A percentile compares a stretch with the other conserved stretches of the same genome.
Conservation (phyloP, 805 yeast species). For the Barnettozyma botsteinii region DNA sequence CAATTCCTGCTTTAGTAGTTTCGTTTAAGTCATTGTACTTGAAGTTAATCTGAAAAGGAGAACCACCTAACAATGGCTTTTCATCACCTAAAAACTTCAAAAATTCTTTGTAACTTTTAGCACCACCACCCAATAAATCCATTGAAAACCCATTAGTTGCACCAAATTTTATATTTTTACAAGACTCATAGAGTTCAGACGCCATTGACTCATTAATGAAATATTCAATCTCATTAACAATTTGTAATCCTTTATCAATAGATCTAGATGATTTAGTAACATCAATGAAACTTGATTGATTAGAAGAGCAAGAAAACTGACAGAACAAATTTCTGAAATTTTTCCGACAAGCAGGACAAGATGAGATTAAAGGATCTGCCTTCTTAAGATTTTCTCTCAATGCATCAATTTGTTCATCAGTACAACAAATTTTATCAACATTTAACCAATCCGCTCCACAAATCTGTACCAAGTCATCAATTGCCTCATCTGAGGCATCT, state of each 20-base stretch:
- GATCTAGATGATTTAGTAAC: constrained; percentile 49
- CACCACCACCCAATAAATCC: constrained; percentile 99
- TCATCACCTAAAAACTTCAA: constrained; percentile 90
- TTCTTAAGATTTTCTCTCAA: constrained; percentile 59
- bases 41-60: constrained; percentile 90
- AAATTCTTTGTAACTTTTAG: constrained; percentile 63
- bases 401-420: constrained; percentile 49
- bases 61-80: constrained; percentile 89
- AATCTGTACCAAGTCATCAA: constrained; percentile 43
- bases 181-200: constrained; percentile 64
- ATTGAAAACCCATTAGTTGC: constrained; percentile 95
- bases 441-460: constrained; percentile 70
- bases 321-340: constrained; percentile 84
- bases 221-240: constrained; percentile 69
- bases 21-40: constrained; percentile 39
- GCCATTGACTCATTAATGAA: constrained; percentile 60
- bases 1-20: constrained; percentile 9
- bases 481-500: constrained; percentile 30
- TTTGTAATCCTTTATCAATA: constrained; percentile 40
- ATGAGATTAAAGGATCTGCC: constrained; percentile 75
- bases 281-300: constrained; percentile 70
- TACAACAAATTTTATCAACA: constrained; percentile 59
- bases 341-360: constrained; percentile 89
- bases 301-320: constrained; percentile 83
- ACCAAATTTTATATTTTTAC: constrained; percentile 83